A percentile compares a stretch with the other conserved stretches of the same genome.
These are phyloP conservation scores for Mucor mucedo DNA, from an alignment of 371 early-diverging fungal genomes.

Conservation along the genomic window DNA sequence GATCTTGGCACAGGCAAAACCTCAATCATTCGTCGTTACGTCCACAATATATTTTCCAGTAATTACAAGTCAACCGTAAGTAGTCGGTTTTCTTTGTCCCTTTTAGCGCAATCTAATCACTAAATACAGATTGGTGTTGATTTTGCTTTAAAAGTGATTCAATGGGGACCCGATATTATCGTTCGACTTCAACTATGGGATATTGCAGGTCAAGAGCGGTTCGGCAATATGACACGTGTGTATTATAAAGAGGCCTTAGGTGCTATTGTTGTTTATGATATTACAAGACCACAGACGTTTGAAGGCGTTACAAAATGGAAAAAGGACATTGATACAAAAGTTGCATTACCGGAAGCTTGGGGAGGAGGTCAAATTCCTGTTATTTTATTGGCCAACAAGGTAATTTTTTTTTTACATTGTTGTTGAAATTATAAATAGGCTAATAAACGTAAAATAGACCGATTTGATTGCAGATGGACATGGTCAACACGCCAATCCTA, in stretches of 20 bases:
- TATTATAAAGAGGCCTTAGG: constrained; percentile 85
- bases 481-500: constrained; percentile 47
- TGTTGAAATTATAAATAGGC: not conserved
- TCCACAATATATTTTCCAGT: constrained; percentile 74
- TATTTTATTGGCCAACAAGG: constrained; percentile 70
- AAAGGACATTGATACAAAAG: constrained; percentile 67
- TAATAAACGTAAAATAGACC: constrained; percentile 26
- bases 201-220: constrained; percentile 84
- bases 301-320: constrained; percentile 79
- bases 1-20: constrained; percentile 84
- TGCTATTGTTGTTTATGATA: constrained; percentile 81
- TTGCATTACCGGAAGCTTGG: constrained; percentile 58
- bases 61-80: constrained; percentile 77
- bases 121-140: constrained; percentile 75
- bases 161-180: constrained; percentile 60
- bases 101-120: not conserved
- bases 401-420: constrained; percentile 17
- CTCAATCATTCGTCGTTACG: constrained; percentile 67
- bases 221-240: constrained; percentile 78
- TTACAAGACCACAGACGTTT: constrained; percentile 75
- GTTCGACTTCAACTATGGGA: constrained; percentile 84
- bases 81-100: not conserved
- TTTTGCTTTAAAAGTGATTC: constrained; percentile 81
- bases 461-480: constrained; percentile 53
- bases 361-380: constrained; percentile 69